Evolutionary conservation across 2,329 filamentous ascomycete species (phyloP).

Genomic region (Scorias spongiosa): DNA sequence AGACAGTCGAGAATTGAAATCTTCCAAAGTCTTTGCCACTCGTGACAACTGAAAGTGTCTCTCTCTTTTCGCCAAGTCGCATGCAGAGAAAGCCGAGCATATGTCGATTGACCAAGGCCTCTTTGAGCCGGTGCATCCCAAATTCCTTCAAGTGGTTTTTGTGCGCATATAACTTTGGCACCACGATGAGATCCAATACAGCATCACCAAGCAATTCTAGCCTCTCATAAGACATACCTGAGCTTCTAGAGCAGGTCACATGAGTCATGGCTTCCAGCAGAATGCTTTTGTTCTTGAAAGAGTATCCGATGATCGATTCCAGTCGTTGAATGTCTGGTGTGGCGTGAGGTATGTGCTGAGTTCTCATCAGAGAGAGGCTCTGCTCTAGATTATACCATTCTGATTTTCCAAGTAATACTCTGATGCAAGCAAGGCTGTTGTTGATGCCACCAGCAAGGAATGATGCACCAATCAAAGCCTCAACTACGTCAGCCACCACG

Average conservation of each 20-base stretch:
- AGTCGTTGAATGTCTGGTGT: slow-evolving; percentile 34
- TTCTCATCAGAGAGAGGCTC: slow-evolving; percentile 5
- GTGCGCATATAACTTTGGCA: slow-evolving; percentile 42
- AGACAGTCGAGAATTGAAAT: slow-evolving; percentile 2
- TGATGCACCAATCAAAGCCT: slow-evolving; percentile 66
- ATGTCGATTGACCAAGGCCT: slow-evolving; percentile 63
- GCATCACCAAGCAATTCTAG: slow-evolving; percentile 83
- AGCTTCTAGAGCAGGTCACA: slow-evolving; percentile 23
- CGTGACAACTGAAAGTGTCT: slow-evolving; percentile 13
- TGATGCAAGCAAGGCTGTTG: slow-evolving; percentile 49
- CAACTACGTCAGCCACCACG: slow-evolving; percentile 71
- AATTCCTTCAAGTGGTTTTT: slow-evolving; percentile 34
- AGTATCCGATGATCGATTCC: slow-evolving; percentile 55
- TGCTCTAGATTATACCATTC: slow-evolving; percentile 8
- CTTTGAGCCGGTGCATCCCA: slow-evolving; percentile 62
- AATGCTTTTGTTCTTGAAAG: slow-evolving; percentile 51
- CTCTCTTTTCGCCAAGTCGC: slow-evolving; percentile 31
- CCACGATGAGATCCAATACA: slow-evolving; percentile 64
- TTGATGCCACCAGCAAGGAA: slow-evolving; percentile 52
- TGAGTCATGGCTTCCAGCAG: slow-evolving; percentile 74
- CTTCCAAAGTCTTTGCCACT: background rate
- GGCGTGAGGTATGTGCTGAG: slow-evolving; percentile 28
- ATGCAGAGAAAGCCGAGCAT: slow-evolving; percentile 67
- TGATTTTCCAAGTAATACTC: slow-evolving; percentile 47
- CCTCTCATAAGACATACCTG: slow-evolving; percentile 49